Percentiles rank a stretch among this genome's conserved stretches.
Conservation (phyloP, 2,329 filamentous ascomycete genomes). For the Ceratocystis ficicola region DNA sequence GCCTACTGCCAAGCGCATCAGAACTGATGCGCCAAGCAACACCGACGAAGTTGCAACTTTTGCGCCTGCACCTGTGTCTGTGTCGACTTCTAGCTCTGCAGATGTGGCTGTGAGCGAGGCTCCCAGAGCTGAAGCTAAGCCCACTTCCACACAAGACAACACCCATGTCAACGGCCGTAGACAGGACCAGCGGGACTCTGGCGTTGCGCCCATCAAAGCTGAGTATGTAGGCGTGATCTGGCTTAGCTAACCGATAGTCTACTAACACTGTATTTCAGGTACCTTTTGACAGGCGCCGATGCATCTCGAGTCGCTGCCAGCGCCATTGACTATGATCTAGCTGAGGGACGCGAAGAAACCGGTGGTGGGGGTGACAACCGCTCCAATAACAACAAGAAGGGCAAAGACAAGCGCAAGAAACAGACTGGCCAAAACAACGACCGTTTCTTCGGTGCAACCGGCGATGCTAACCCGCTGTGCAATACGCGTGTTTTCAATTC, state of each 20-base stretch:
- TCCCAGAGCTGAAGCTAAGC: constrained; percentile 23
- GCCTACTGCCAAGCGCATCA: constrained; percentile 48
- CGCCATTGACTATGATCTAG: constrained; percentile 29
- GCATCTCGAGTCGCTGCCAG: constrained; percentile 30
- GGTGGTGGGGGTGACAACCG: constrained; percentile 28
- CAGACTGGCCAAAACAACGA: constrained; percentile 63
- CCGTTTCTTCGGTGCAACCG: constrained; percentile 67
- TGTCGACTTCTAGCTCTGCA: constrained; percentile 24
- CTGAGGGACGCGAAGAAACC: constrained; percentile 36
- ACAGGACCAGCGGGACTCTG: constrained; percentile 23
- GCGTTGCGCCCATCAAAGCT: constrained; percentile 30
- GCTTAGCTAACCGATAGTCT: constrained; percentile 8
- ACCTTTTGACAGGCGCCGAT: constrained; percentile 44
- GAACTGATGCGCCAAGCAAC: constrained; percentile 26
- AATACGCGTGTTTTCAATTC: constrained; percentile 55
- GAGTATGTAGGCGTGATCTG: constrained; percentile 28
- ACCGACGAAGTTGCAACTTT: constrained; percentile 16
- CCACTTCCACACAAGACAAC: constrained; percentile 32
- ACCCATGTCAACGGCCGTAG: constrained; percentile 39
- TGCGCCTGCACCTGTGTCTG: constrained; percentile 13
- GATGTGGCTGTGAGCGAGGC: constrained; percentile 1
- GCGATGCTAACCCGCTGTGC: constrained; percentile 67
- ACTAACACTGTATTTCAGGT: constrained; percentile 25
- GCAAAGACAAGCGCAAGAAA: constrained; percentile 35
- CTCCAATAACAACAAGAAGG: constrained; percentile 33